These are phyloP conservation scores for Gymnopus androsaceus DNA, from an alignment of 1,284 basidiomycete genomes.

Conservation along the genomic window DNA sequence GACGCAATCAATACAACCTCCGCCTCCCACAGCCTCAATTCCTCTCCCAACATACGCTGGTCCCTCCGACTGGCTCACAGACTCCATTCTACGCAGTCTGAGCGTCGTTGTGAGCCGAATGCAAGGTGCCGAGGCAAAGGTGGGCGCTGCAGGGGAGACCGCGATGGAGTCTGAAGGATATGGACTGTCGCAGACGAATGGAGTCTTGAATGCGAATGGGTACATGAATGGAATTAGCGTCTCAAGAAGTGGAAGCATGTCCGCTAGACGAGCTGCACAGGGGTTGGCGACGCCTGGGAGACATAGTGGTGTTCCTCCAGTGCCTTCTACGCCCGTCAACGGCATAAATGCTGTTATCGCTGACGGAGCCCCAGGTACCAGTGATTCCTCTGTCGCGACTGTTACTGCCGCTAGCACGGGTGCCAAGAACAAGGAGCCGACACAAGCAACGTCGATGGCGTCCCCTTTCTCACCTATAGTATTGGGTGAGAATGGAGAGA, in stretches of 20 bases:
- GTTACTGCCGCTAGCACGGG: background rate
- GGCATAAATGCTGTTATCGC: too few relatives aligned
- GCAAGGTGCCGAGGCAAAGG: constrained; percentile 58
- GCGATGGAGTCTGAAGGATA: constrained; percentile 40
- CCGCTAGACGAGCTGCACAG: constrained; percentile 1
- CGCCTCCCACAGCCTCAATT: constrained; percentile 28
- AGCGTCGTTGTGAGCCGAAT: constrained; percentile 56
- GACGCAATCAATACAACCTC: background rate
- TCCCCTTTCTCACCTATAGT: constrained; percentile 11
- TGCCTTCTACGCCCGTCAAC: background rate
- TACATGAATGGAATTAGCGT: too few relatives aligned
- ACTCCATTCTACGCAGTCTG: constrained; percentile 60
- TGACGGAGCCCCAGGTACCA: too few relatives aligned
- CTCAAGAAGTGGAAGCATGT: background rate
- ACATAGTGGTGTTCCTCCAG: background rate
- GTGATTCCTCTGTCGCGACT: background rate
- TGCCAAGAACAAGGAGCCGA: background rate
- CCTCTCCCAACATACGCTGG: constrained; percentile 58
- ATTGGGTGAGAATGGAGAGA: constrained; percentile 3
- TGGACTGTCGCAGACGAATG: too few relatives aligned
- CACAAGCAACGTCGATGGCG: background rate
- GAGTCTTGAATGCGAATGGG: too few relatives aligned
- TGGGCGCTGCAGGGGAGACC: constrained; percentile 28
- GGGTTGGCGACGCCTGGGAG: background rate
- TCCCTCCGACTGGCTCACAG: constrained; percentile 64